Base-by-base conservation (phyloP, 345 rosid species). In the Camelina sativa region DNA sequence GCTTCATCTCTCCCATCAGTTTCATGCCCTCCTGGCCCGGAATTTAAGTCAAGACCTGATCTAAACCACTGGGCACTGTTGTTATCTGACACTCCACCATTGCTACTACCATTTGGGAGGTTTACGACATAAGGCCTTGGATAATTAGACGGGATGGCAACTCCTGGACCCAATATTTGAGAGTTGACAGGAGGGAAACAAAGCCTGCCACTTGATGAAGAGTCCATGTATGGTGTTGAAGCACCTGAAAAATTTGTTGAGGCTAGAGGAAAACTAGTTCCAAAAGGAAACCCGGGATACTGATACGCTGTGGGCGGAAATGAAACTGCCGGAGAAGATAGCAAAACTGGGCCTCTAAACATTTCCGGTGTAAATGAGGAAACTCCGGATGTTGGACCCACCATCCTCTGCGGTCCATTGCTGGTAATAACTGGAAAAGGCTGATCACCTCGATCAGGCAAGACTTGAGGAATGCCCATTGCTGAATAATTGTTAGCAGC, bases 1-100 rank as follows among this genome's bases (percentile, higher is more conserved):
- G 84, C 60, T 10, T 76, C 84, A 59, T 88, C 98, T 82, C 92
- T 88, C 60, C 85, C 86, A 59, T 95, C 98, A 43, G 71, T 52
- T 8, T 91, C 97, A 1, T 78, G 80, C 25, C 81, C 88, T 70
- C 86, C 85, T 23, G 99, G 99, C 51, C 99, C 99, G 0, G 96
- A 79, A 73, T 95, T 95, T 20, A 95, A 83, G 72, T 95, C 99
- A 40, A 95, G 81, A n/a, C 84, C 84, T 55, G 83, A 71, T 68
- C 96, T 84, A 62, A 67, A 86, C 97, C 93, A 88, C 77, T 87
- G 90, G 74, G 83, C 84, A 73, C 79, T 81, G 47, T 85, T 92
- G 38, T 22, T 55, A 6, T 77, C 80, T 7, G 47, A 38, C 22
- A 72, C 74, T 52, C 79, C 81, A 71, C 82, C 54, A 63, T 65